A percentile compares a stretch with the other conserved stretches of the same genome.
These are phyloP conservation scores for Pythium monospermum DNA, from an alignment of 352 stramenopile genomes.

Conservation along the genomic window DNA sequence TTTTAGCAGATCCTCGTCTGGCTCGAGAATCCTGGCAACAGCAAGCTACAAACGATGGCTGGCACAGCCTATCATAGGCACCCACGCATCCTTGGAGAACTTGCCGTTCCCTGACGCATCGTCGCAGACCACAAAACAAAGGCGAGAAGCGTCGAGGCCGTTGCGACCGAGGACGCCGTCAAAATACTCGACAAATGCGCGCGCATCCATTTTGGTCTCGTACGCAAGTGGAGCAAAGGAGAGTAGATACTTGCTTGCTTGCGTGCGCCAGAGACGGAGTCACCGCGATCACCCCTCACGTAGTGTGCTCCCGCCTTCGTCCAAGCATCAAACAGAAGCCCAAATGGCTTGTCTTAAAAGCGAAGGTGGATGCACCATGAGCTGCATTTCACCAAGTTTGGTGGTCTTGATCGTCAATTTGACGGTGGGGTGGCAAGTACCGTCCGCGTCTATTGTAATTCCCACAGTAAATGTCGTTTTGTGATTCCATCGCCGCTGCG, in stretches of 20 bases:
- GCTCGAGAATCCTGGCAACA: slow-evolving; percentile 3
- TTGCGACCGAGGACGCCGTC: slow-evolving; percentile 20
- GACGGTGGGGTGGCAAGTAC: too few species aligned
- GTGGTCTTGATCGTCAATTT: too few species aligned
- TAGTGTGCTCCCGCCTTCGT: slow-evolving; percentile 16
- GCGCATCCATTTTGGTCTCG: slow-evolving; percentile 14
- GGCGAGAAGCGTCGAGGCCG: slow-evolving; percentile 4
- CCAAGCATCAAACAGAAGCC: slow-evolving; percentile 20
- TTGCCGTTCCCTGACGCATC: slow-evolving; percentile 13
- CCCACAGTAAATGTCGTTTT: too few species aligned
- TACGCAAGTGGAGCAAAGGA: slow-evolving; percentile 15
- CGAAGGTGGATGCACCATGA: too few species aligned
- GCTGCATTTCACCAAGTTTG: too few species aligned
- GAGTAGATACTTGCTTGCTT: slow-evolving; percentile 6
- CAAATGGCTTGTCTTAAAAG: slow-evolving; percentile 5
- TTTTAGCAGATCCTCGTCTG: slow-evolving; percentile 1
- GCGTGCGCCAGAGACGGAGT: neutral
- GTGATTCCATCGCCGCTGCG: too few species aligned
- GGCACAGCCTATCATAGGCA: slow-evolving; percentile 22
- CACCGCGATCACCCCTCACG: slow-evolving; percentile 14
- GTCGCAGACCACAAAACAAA: slow-evolving; percentile 15
- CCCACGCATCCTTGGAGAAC: slow-evolving; percentile 6
- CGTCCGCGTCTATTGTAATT: too few species aligned
- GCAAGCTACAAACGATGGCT: slow-evolving; percentile 17
- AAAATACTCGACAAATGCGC: slow-evolving; percentile 12